Conservation (phyloP, 2,329 filamentous ascomycete genomes). For the Botrytis aclada region DNA sequence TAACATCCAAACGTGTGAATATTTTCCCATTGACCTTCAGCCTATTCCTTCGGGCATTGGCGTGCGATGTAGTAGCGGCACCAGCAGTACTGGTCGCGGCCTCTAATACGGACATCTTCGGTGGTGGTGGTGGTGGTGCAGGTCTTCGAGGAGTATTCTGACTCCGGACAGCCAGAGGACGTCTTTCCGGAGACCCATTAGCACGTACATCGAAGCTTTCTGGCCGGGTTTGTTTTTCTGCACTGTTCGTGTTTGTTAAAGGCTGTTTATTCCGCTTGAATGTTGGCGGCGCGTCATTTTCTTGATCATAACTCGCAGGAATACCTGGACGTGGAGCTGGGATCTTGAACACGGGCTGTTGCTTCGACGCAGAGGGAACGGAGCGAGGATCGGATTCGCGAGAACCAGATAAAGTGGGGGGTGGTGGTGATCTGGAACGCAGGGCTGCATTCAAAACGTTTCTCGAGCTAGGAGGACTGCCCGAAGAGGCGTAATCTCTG, state of each 20-base stretch:
- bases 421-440: constrained; percentile 35
- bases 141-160: constrained; percentile 73
- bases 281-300: constrained; percentile 74
- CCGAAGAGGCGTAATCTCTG: constrained; percentile 48
- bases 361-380: constrained; percentile 43
- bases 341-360: constrained; percentile 55
- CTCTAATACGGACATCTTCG: constrained; percentile 96
- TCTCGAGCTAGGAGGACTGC: constrained; percentile 54
- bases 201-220: constrained; percentile 44
- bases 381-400: constrained; percentile 38
- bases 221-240: constrained; percentile 52
- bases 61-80: constrained; percentile 70
- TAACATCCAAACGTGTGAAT: constrained; percentile 84
- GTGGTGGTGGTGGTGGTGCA: constrained; percentile 77
- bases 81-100: constrained; percentile 82
- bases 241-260: constrained; percentile 32
- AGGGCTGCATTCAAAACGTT: constrained; percentile 34
- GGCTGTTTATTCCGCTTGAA: constrained; percentile 51
- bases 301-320: constrained; percentile 70
- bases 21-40: constrained; percentile 86
- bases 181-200: constrained; percentile 53
- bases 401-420: constrained; percentile 30
- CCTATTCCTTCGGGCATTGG: constrained; percentile 69
- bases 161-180: constrained; percentile 52
- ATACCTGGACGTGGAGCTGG: constrained; percentile 55